Base-by-base conservation (phyloP, 441 rosid genomes). In the Croton setiger region DNA sequence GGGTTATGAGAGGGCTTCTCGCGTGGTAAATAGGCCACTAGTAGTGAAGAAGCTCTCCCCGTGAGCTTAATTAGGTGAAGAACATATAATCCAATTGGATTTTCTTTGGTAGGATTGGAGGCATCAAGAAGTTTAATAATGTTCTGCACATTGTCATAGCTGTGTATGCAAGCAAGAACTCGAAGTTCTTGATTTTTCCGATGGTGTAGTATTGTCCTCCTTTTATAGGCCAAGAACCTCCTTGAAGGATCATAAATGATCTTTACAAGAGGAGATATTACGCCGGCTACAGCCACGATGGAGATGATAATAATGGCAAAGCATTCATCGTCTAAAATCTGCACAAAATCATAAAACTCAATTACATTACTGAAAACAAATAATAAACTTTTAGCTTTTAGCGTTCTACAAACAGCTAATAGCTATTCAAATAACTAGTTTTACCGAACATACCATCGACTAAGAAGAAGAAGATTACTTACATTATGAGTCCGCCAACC, bases 11-110 rank as follows among this genome's bases (percentile, higher is more conserved):
- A 21, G 31, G 75, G 53, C 56, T 35, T 63, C 20, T 75, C 81
- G 2, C 59, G 73, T 15, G 80, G 75, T 9, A 44, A 37, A 48
- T 76, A 64, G 0, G 79, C 37, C n/a, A 66, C 48, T 33, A 76
- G 70, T 1, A 65, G 68, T 5, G 72, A 61, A 58, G 72, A 55
- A 41, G 83, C 82, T 39, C 82, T 83, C 7, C 90, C 92, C 0
- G 78, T 60, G 13, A 85, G 84, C 75, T 81, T 82, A 44, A 81
- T 63, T 36, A 85, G 75, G 64, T 85, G 90, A 61, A 87, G 84
- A 23, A 70, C 81, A 41, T 75, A 79, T 5, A 82, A 61, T 17
- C 76, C 66, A 15, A 81, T 64, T 0, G 87, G 86, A 17, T 52
- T 73, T 5, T 78, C 79, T 54, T 60, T 65, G 15, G 79, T 63